A percentile compares a stretch with the other conserved stretches of the same genome.
Conservation (phyloP, 371 early-diverging fungal genomes). For the Rhizomucor pusillus region DNA sequence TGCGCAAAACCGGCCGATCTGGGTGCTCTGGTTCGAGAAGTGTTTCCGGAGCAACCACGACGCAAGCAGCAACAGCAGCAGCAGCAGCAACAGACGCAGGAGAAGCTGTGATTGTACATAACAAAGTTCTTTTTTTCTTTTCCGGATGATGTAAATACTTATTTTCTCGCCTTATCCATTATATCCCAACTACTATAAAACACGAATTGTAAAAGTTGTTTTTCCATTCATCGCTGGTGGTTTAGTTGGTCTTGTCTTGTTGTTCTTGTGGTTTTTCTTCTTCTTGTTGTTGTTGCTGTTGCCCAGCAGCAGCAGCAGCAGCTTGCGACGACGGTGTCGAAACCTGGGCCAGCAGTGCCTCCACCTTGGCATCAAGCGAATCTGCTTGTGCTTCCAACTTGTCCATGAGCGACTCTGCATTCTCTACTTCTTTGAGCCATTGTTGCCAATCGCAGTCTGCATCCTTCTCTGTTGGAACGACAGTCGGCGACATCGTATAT, state of each 20-base stretch:
- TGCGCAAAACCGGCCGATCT: constrained; percentile 41
- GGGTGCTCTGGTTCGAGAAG: constrained; percentile 39
- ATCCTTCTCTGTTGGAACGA: constrained; percentile 1
- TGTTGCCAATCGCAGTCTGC: constrained; percentile 31
- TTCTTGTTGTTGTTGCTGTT: too few relatives aligned
- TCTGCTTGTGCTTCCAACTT: constrained; percentile 39
- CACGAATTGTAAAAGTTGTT: background rate
- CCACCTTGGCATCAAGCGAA: constrained; percentile 33
- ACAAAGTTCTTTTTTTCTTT: constrained; percentile 1
- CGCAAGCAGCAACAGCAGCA: background rate
- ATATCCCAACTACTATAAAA: background rate
- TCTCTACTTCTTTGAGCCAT: constrained; percentile 43
- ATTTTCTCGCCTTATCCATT: background rate
- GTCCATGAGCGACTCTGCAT: constrained; percentile 38
- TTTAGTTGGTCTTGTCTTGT: background rate
- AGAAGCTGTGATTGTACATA: constrained; percentile 1
- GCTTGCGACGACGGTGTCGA: background rate
- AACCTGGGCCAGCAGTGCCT: constrained; percentile 35
- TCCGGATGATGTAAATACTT: too few relatives aligned
- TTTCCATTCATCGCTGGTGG: background rate
- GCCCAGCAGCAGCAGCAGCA: too few relatives aligned
- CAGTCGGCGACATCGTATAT: background rate
- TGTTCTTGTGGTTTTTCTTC: background rate
- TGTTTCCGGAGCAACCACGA: constrained; percentile 29
- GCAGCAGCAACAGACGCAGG: too few relatives aligned